Evolutionary conservation across 768 basidiomycete species (phyloP), one percentile per base, ranked within the genome.

Genomic region (Termitomyces sp.): DNA sequence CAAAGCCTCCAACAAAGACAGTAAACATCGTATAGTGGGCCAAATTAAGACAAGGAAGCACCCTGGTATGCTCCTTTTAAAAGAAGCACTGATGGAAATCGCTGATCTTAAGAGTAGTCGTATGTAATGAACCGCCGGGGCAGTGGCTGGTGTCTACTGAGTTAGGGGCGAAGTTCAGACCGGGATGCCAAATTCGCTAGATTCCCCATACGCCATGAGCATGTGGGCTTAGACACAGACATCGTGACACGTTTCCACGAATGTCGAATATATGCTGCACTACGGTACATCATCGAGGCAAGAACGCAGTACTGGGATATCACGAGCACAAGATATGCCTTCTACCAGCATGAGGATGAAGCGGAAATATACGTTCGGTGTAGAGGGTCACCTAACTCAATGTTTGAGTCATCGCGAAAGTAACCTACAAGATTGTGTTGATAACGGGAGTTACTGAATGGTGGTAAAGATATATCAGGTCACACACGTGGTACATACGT

Each of bases 11-110:
- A 14, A 35, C 38, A 43, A 56, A 22, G 30, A 58, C 28, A 30
- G 38, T 26, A 38, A 63, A 22, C 62, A 63, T 63, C 13, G 28
- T 47, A 20, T 9, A 46, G 14, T 44, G 9, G 18, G 26, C 18
- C 36, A 2, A 33, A 18, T 22, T 24, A 8, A 24, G 22, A 9
- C 6, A 47, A 26, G 14, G 5, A 30, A 20, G 24, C 18, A 18
- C 28, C 5, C 13, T 20, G 10, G 41, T 40, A 28, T 18, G 26
- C 36, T 40, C 16, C 5, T 16, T n/a, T 43, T 47, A 44, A 38
- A 52, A 44, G 44, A 11, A 16, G 5, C 20, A 5, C 16, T 52
- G 50, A 52, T 36, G 16, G 26, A 45, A 32, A 30, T 22, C 3
- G 20, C 16, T 36, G 49, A 51, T 43, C 22, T 52, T 13, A 8